Conservation (phyloP, 2,329 filamentous ascomycete species). For the Fulvia fulva region DNA sequence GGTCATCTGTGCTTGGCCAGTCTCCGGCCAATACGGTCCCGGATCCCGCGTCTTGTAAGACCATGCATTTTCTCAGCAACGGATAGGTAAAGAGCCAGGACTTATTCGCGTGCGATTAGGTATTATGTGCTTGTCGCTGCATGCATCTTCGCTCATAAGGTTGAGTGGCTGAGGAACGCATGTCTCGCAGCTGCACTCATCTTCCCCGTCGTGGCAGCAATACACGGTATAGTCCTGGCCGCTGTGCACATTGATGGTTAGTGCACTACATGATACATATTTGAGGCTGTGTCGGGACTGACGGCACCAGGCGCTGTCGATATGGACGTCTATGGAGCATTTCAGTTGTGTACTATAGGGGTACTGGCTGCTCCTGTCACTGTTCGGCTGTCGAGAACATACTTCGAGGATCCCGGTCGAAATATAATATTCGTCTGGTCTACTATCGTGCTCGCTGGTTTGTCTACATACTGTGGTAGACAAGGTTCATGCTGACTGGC, state of each 20-base stretch:
- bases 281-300: not conserved
- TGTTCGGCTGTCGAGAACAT: conserved; percentile 58
- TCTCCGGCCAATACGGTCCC: conserved; percentile 55
- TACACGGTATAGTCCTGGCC: conserved; percentile 61
- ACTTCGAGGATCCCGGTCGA: conserved; percentile 60
- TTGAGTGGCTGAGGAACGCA: conserved; percentile 59
- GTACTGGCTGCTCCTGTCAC: conserved; percentile 62
- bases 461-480: conserved; percentile 20
- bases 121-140: conserved; percentile 63
- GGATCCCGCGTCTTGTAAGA: conserved; percentile 52
- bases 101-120: conserved; percentile 32
- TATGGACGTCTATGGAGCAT: conserved; percentile 65
- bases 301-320: conserved; percentile 48
- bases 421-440: conserved; percentile 67
- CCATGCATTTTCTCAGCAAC: not conserved
- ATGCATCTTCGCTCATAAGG: conserved; percentile 60
- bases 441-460: conserved; percentile 56
- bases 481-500: not conserved
- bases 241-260: conserved; percentile 56
- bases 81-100: not conserved
- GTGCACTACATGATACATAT: conserved; percentile 20
- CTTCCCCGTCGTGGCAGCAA: conserved; percentile 60
- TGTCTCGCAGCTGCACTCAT: conserved; percentile 61
- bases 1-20: conserved; percentile 55
- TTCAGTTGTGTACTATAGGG: conserved; percentile 64